These are phyloP conservation scores for Venturiaceae sp. DNA, from an alignment of 2,329 filamentous ascomycete genomes.

Conservation along the genomic window DNA sequence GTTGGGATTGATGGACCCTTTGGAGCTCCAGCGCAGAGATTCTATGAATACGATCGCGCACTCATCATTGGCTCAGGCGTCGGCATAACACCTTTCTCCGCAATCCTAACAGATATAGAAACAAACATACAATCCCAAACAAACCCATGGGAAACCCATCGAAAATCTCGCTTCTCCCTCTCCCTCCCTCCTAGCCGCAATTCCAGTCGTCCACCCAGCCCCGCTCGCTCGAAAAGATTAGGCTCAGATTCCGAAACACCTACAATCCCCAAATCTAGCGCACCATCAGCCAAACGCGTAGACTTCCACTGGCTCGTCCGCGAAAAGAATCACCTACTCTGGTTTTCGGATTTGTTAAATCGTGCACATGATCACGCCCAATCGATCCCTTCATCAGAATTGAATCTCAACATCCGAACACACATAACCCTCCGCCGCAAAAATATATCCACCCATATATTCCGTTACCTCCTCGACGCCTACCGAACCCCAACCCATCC, in stretches of 20 bases:
- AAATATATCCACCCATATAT: slow-evolving; percentile 44
- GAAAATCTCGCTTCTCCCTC: neutral
- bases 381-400: slow-evolving; percentile 20
- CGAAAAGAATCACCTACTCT: slow-evolving; percentile 45
- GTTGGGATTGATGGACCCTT: slow-evolving; percentile 49
- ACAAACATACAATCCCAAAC: slow-evolving; percentile 12
- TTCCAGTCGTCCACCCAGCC: neutral
- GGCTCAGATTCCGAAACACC: neutral
- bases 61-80: slow-evolving; percentile 49
- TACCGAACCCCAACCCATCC: slow-evolving; percentile 43
- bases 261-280: neutral
- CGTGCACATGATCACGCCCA: slow-evolving; percentile 25
- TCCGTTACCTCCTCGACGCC: slow-evolving; percentile 46
- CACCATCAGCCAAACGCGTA: slow-evolving; percentile 35
- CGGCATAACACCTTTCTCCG: slow-evolving; percentile 49
- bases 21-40: slow-evolving; percentile 48
- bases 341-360: slow-evolving; percentile 49
- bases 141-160: slow-evolving; percentile 8
- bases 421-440: slow-evolving; percentile 48
- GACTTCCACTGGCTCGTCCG: slow-evolving; percentile 54
- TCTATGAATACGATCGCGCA: slow-evolving; percentile 47
- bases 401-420: slow-evolving; percentile 47
- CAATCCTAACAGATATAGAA: slow-evolving; percentile 40
- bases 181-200: neutral
- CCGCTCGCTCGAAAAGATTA: neutral